Conservation (phyloP, 1,139 yeast species). For the Nakaseomyces uthaithaninus region DNA sequence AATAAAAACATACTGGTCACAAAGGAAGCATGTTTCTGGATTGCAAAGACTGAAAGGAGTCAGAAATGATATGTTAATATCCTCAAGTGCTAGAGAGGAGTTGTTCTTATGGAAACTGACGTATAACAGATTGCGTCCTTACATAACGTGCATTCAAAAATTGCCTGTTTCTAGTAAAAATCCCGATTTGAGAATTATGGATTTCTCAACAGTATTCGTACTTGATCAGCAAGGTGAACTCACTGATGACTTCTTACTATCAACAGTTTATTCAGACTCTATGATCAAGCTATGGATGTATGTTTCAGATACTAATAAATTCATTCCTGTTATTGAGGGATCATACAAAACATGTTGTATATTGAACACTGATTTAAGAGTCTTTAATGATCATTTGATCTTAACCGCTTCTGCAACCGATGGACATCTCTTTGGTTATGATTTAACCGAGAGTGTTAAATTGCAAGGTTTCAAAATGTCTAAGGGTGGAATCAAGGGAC, state of each 20-base stretch:
- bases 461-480: slow-evolving; percentile 9
- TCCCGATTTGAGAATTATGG: slow-evolving; percentile 88
- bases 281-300: slow-evolving; percentile 59
- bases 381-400: slow-evolving; percentile 29
- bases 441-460: slow-evolving; percentile 34
- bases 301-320: slow-evolving; percentile 33
- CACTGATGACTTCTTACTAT: slow-evolving; percentile 39
- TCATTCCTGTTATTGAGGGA: slow-evolving; percentile 41
- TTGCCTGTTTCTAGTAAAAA: slow-evolving; percentile 42
- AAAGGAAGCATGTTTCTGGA: slow-evolving; percentile 82
- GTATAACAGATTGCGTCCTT: slow-evolving; percentile 34
- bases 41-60: slow-evolving; percentile 67
- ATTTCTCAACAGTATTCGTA: slow-evolving; percentile 46
- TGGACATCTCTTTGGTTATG: slow-evolving; percentile 65
- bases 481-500: not conserved
- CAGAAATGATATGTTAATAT: slow-evolving; percentile 43
- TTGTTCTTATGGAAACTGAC: slow-evolving; percentile 66
- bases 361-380: slow-evolving; percentile 48
- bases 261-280: slow-evolving; percentile 81
- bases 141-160: slow-evolving; percentile 40
- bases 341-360: slow-evolving; percentile 69
- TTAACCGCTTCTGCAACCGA: slow-evolving; percentile 69
- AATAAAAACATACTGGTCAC: slow-evolving; percentile 47
- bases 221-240: slow-evolving; percentile 13
- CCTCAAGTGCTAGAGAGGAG: slow-evolving; percentile 89